phyloP scores from a whole-genome alignment of 202 grass and related monocot genomes.

The Panicum hallii region DNA sequence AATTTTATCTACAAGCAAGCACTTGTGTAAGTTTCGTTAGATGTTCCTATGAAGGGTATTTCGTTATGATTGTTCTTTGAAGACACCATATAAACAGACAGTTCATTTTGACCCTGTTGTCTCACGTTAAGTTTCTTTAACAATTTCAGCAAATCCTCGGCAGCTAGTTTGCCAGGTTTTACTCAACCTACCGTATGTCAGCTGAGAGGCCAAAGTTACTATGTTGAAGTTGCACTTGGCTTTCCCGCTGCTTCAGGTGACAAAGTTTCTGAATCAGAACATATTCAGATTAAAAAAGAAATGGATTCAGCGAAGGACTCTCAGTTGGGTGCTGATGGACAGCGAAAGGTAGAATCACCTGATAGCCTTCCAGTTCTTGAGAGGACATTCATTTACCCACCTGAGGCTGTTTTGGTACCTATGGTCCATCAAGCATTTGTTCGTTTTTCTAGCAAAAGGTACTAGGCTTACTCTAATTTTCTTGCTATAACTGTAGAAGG shows the following conservation, averaged over 20 bases:
- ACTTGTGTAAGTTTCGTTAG: background rate
- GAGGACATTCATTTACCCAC: conserved; percentile 95
- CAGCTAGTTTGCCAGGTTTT: conserved; percentile 68
- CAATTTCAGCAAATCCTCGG: conserved; percentile 79
- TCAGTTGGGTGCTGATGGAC: conserved; percentile 46
- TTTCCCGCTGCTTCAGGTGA: conserved; percentile 60
- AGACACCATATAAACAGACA: conserved; percentile 15
- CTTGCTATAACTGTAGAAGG: conserved; percentile 32
- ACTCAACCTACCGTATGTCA: conserved; percentile 74
- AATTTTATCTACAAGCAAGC: conserved; percentile 8
- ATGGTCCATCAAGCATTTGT: conserved; percentile 92
- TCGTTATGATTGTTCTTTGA: conserved; percentile 30
- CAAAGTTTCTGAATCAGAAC: conserved; percentile 58
- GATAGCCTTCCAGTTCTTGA: conserved; percentile 76
- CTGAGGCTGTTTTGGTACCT: conserved; percentile 87
- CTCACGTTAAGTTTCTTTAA: conserved; percentile 56
- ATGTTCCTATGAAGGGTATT: conserved; percentile 19
- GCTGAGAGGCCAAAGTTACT: conserved; percentile 94
- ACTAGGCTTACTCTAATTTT: conserved; percentile 35
- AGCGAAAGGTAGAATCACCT: conserved; percentile 52
- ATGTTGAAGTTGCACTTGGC: conserved; percentile 96
- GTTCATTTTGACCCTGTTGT: conserved; percentile 28
- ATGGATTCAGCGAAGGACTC: conserved; percentile 52
- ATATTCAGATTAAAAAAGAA: conserved; percentile 62
- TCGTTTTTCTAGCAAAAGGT: conserved; percentile 91